Conservation (phyloP, 129 eudicot species). For the Mikania micrantha region DNA sequence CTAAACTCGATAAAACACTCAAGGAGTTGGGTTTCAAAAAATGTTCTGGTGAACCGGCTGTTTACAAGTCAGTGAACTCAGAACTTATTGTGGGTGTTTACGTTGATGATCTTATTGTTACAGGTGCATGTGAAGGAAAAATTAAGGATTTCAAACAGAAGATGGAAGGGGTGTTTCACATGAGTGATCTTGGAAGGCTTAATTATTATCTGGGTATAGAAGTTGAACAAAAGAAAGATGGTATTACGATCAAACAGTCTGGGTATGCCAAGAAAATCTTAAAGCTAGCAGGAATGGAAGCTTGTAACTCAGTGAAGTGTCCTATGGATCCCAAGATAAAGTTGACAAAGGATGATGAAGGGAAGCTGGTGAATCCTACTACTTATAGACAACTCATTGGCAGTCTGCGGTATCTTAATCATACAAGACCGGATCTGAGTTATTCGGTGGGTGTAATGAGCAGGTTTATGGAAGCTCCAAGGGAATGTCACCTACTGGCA, state of each 20-base stretch:
- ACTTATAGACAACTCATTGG: background rate
- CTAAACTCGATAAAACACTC: background rate
- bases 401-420: background rate
- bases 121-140: background rate
- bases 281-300: background rate
- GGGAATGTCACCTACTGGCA: background rate
- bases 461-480: constrained; percentile 12
- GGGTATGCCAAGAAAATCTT: background rate
- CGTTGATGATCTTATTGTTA: constrained; percentile 11
- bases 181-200: background rate
- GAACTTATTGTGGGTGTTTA: constrained; percentile 2
- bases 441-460: background rate
- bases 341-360: background rate
- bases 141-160: background rate
- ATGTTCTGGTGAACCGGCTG: constrained; percentile 10
- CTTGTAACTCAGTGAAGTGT: background rate
- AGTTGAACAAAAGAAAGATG: background rate
- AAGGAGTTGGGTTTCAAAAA: background rate
- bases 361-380: background rate
- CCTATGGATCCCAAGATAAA: constrained; percentile 10
- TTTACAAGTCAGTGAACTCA: background rate
- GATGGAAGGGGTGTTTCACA: background rate
- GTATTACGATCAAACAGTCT: background rate
- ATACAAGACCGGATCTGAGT: background rate
- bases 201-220: constrained; percentile 5